Conservation (phyloP, 2,329 filamentous ascomycete species). For the Aspergillus sp. region DNA sequence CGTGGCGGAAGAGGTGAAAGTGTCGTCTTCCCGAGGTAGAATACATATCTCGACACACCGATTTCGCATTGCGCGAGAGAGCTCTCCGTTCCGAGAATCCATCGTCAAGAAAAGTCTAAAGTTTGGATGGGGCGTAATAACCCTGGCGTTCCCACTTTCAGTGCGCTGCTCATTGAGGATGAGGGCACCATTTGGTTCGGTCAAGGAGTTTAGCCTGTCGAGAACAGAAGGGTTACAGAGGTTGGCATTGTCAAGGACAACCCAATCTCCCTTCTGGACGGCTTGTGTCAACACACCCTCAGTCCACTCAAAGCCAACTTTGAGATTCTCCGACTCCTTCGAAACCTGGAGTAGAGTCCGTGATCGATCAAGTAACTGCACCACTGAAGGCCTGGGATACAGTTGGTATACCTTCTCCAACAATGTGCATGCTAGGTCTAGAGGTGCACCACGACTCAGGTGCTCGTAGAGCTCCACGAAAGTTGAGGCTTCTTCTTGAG, state of each 20-base stretch:
- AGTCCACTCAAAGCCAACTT: conserved; percentile 88
- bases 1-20: conserved; percentile 16
- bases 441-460: conserved; percentile 26
- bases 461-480: conserved; percentile 35
- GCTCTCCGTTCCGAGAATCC: conserved; percentile 86
- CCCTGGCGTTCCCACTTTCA: conserved; percentile 73
- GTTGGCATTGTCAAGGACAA: conserved; percentile 96
- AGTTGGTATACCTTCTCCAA: conserved; percentile 40
- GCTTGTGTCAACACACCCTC: conserved; percentile 90
- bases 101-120: conserved; percentile 94
- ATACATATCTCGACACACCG: conserved; percentile 88
- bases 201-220: conserved; percentile 88
- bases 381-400: conserved; percentile 49
- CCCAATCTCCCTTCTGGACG: conserved; percentile 81
- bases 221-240: conserved; percentile 93
- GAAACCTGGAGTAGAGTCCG: conserved; percentile 54
- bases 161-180: conserved; percentile 93
- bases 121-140: conserved; percentile 77
- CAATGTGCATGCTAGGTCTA: conserved; percentile 32
- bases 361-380: conserved; percentile 50
- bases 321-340: conserved; percentile 59
- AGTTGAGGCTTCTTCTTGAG: conserved; percentile 20
- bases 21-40: conserved; percentile 42
- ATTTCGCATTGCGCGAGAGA: conserved; percentile 96
- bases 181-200: conserved; percentile 84